These are phyloP conservation scores for Diaporthe destruens DNA, from an alignment of 2,329 filamentous ascomycete species.

Conservation along the genomic window DNA sequence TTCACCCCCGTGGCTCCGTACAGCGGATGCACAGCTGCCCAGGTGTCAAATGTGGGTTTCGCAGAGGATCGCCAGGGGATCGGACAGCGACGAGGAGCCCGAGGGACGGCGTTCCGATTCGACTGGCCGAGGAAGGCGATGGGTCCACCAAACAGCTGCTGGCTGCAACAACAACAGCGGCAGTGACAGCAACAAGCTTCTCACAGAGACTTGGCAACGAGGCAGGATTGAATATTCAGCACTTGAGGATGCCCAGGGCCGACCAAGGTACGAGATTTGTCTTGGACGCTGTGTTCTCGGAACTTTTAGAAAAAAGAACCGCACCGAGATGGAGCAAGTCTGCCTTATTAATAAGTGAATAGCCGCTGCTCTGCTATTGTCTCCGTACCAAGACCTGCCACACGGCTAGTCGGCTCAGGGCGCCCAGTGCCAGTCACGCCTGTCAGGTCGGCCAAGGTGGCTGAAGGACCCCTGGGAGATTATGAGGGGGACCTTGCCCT, in stretches of 20 bases:
- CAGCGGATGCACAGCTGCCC: constrained; percentile 1
- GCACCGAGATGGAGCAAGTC: constrained; percentile 15
- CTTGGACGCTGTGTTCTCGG: constrained; percentile 7
- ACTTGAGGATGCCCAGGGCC: not conserved
- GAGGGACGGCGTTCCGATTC: constrained; percentile 10
- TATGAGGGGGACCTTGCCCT: constrained; percentile 22
- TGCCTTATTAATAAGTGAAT: constrained; percentile 31
- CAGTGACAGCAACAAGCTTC: not conserved
- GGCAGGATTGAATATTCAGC: not conserved
- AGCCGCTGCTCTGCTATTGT: not conserved
- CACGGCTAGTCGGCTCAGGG: constrained; percentile 27
- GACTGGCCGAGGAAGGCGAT: not conserved
- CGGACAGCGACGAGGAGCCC: constrained; percentile 18
- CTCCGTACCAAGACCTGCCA: too few relatives aligned
- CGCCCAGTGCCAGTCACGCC: constrained; percentile 23
- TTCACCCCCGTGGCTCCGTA: constrained; percentile 13
- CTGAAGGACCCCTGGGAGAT: constrained; percentile 31
- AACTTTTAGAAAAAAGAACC: not conserved
- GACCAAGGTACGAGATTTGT: not conserved
- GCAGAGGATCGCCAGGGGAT: constrained; percentile 30
- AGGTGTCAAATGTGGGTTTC: constrained; percentile 28
- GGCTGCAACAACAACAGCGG: not conserved
- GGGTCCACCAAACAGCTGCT: constrained; percentile 20
- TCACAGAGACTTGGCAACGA: not conserved
- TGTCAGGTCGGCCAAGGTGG: constrained; percentile 26